These are phyloP conservation scores for Backusella australiensis DNA, from an alignment of 192 early-diverging fungal genomes.

Conservation along the genomic window DNA sequence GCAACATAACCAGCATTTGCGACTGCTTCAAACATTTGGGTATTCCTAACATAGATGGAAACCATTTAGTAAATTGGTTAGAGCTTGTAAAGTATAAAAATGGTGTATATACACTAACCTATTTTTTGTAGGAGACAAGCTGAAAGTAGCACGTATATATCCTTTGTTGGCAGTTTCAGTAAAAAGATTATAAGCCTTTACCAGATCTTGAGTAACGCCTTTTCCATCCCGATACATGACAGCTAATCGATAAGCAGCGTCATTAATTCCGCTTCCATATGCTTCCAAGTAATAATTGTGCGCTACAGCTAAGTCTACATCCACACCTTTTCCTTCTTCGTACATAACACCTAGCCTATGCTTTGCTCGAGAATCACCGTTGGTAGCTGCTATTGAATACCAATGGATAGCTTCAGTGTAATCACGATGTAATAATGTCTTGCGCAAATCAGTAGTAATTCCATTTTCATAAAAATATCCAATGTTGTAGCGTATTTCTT, in stretches of 20 bases:
- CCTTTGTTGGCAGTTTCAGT: too few species aligned
- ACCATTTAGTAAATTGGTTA: too few species aligned
- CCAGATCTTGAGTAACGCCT: too few species aligned
- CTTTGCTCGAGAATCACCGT: neutral
- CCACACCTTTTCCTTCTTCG: neutral
- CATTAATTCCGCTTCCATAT: fast-evolving
- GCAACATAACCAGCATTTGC: neutral
- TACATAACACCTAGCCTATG: neutral
- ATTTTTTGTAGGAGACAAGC: too few species aligned
- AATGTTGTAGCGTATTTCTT: neutral
- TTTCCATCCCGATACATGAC: too few species aligned
- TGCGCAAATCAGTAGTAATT: too few species aligned
- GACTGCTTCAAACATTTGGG: neutral
- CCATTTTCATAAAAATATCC: too few species aligned
- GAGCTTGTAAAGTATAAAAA: neutral
- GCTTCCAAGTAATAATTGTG: neutral
- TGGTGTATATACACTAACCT: too few species aligned
- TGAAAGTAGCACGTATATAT: too few species aligned
- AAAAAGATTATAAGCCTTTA: too few species aligned
- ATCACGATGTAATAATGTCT: neutral
- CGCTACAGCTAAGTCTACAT: neutral
- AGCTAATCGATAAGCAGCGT: neutral
- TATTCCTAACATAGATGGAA: neutral
- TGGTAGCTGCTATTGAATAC: neutral
- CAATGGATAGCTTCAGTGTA: neutral